These are phyloP conservation scores for Ichthyophthirius multifiliis DNA, from an alignment of 169 alveolate species.

Conservation along the genomic window DNA sequence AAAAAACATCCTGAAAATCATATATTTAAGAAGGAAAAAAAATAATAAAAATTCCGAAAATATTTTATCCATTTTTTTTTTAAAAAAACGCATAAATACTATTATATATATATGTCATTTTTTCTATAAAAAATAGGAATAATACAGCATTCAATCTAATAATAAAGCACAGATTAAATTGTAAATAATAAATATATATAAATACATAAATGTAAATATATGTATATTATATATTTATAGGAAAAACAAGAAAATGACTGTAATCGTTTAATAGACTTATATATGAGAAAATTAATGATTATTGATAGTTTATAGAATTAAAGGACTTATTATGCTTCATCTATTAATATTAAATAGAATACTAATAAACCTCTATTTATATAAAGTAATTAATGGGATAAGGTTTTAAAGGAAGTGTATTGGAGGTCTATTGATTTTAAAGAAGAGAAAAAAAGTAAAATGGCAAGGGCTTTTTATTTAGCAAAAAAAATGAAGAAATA, in stretches of 20 bases:
- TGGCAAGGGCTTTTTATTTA: not conserved
- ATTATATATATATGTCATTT: too few relatives aligned
- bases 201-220: too few relatives aligned
- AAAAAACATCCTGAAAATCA: too few relatives aligned
- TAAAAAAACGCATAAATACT: too few relatives aligned
- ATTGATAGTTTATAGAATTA: not conserved
- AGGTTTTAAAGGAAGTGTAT: not conserved
- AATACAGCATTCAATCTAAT: too few relatives aligned
- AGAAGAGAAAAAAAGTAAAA: not conserved
- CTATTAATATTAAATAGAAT: not conserved
- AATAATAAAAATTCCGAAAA: too few relatives aligned
- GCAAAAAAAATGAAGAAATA: not conserved
- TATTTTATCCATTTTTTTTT: too few relatives aligned
- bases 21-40: too few relatives aligned
- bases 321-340: not conserved
- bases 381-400: not conserved
- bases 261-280: not conserved
- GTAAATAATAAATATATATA: too few relatives aligned
- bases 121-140: too few relatives aligned
- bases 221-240: too few relatives aligned
- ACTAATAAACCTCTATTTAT: not conserved
- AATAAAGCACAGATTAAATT: too few relatives aligned
- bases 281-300: not conserved
- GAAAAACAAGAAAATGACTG: not conserved
- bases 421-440: constrained; percentile 10